phyloP scores from a whole-genome alignment of 2,329 filamentous ascomycete species.

The Exophiala spinifera region DNA sequence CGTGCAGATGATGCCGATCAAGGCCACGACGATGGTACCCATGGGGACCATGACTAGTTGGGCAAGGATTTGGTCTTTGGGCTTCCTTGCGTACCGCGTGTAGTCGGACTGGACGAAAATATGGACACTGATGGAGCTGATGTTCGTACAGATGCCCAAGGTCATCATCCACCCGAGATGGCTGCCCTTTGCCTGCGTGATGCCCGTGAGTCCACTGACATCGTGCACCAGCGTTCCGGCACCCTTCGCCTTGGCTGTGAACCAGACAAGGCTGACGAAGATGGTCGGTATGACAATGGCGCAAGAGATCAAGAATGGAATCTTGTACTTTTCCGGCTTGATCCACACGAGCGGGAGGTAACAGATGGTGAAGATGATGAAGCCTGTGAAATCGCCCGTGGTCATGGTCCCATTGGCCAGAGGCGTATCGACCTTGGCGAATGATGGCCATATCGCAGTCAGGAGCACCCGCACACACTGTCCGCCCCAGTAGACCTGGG shows the following conservation, averaged over 20 bases:
- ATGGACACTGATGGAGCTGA: constrained; percentile 12
- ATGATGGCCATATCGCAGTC: constrained; percentile 25
- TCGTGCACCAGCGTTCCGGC: constrained; percentile 19
- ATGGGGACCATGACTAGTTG: constrained; percentile 33
- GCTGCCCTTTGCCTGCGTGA: constrained; percentile 14
- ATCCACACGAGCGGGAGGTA: constrained; percentile 45
- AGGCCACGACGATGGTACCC: constrained; percentile 37
- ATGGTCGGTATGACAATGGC: constrained; percentile 13
- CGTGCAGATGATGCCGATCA: constrained; percentile 27
- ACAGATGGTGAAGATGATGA: constrained; percentile 43
- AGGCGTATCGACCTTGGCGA: constrained; percentile 29
- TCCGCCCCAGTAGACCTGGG: constrained; percentile 13
- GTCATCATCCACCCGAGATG: constrained; percentile 17
- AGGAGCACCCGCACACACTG: constrained; percentile 14
- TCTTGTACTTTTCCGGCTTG: constrained; percentile 16
- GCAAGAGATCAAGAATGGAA: constrained; percentile 14
- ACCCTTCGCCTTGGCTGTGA: constrained; percentile 20
- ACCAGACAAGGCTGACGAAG: constrained; percentile 18
- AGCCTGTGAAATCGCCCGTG: constrained; percentile 41
- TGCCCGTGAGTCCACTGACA: constrained; percentile 8
- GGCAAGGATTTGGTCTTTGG: constrained; percentile 14
- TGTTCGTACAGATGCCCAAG: constrained; percentile 17
- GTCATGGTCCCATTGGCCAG: constrained; percentile 44
- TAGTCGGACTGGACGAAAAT: constrained; percentile 20
- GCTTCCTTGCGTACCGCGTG: constrained; percentile 27